These are phyloP conservation scores for Saxophila tyrrhenica DNA, from an alignment of 495 filamentous ascomycete genomes.

Conservation along the genomic window DNA sequence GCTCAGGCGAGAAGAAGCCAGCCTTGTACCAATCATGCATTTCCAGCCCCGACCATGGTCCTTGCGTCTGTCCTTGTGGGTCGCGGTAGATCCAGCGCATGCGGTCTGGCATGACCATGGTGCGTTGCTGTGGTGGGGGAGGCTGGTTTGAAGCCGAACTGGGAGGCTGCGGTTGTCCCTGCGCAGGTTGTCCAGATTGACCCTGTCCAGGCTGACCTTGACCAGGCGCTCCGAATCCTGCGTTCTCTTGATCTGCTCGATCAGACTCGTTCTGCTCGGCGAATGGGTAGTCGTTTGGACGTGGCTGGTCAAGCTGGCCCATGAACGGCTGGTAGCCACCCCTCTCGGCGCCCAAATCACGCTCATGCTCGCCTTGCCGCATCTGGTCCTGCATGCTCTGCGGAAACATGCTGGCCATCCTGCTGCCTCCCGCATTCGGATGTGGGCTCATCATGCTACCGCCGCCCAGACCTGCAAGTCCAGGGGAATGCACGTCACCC, in stretches of 20 bases:
- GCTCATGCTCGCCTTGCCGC: slow-evolving; percentile 35
- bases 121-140: slow-evolving; percentile 61
- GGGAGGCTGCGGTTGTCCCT: slow-evolving; percentile 18
- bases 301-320: not conserved
- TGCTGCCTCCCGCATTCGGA: slow-evolving; percentile 43
- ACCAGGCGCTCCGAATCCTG: slow-evolving; percentile 10
- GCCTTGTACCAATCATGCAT: slow-evolving; percentile 99
- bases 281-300: not conserved
- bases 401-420: slow-evolving; percentile 79
- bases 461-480: slow-evolving; percentile 45
- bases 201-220: slow-evolving; percentile 6
- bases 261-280: not conserved
- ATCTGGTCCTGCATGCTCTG: slow-evolving; percentile 80
- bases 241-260: not conserved
- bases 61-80: slow-evolving; percentile 81
- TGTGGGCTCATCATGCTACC: slow-evolving; percentile 36
- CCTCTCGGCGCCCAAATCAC: slow-evolving; percentile 2
- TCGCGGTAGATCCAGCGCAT: slow-evolving; percentile 99
- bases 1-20: slow-evolving; percentile 88
- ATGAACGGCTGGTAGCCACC: not conserved
- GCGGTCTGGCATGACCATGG: slow-evolving; percentile 98
- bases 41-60: slow-evolving; percentile 88
- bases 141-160: slow-evolving; percentile 42
- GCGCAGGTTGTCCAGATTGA: not conserved
- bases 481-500: slow-evolving; percentile 66